Conservation (phyloP, 202 grass and related monocot genomes). For the Panicum hallii region DNA sequence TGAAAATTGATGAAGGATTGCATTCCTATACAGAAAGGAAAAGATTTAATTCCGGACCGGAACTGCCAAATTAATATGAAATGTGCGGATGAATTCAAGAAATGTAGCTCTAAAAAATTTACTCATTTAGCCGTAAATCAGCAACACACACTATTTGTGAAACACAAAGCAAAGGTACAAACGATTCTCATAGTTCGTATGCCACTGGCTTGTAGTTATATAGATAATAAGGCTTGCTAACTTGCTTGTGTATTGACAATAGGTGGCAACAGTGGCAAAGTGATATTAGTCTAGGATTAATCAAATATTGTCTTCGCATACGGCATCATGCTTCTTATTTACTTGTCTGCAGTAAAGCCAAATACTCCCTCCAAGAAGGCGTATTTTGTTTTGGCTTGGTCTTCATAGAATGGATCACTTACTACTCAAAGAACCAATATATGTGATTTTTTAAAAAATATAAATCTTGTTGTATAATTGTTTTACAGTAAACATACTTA, state of each 20-base stretch:
- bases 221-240: not conserved
- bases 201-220: not conserved
- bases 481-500: not conserved
- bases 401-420: not conserved
- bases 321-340: not conserved
- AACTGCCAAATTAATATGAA: conserved; percentile 8
- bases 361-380: not conserved
- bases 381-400: not conserved
- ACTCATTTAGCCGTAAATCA: not conserved
- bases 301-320: not conserved
- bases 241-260: not conserved
- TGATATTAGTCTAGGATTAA: not conserved
- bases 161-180: conserved; percentile 10
- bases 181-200: not conserved
- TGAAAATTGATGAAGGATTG: conserved; percentile 47
- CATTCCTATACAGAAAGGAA: conserved; percentile 46
- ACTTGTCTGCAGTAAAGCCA: not conserved
- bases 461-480: not conserved
- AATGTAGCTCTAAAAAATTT: not conserved
- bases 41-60: not conserved
- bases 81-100: not conserved
- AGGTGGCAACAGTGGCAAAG: not conserved
- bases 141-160: not conserved
- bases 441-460: not conserved
- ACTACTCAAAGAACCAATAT: not conserved